phyloP scores from a whole-genome alignment of 2,329 filamentous ascomycete species.

The Dothidotthia symphoricarpi region DNA sequence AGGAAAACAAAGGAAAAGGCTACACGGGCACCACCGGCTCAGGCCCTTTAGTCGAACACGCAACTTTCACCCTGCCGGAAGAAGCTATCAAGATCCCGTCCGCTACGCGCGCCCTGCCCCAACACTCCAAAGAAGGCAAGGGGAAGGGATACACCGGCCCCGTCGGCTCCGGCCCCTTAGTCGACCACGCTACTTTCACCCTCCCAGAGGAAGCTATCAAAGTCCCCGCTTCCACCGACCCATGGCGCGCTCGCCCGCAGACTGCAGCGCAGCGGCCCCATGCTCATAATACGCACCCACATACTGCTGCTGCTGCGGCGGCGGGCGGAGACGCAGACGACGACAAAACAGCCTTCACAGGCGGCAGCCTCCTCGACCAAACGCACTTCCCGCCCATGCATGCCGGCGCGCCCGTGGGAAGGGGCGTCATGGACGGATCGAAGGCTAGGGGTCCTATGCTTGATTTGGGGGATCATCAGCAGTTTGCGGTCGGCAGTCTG shows the following conservation, averaged over 20 bases:
- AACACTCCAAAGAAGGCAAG: constrained; percentile 55
- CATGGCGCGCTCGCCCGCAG: constrained; percentile 58
- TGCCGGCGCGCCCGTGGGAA: constrained; percentile 32
- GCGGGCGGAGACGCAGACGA: too few species aligned
- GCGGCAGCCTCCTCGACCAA: constrained; percentile 46
- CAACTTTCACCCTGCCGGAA: constrained; percentile 48
- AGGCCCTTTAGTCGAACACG: constrained; percentile 48
- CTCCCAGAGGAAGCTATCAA: constrained; percentile 45
- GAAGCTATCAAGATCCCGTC: constrained; percentile 48
- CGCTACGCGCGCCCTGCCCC: constrained; percentile 62
- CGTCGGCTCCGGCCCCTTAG: constrained; percentile 42
- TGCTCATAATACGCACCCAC: too few species aligned
- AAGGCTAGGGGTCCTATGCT: constrained; percentile 48
- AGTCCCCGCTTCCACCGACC: constrained; percentile 56
- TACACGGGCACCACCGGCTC: constrained; percentile 38
- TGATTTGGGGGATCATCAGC: constrained; percentile 42
- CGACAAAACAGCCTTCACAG: constrained; percentile 45
- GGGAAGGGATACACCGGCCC: constrained; percentile 52
- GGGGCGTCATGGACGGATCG: constrained; percentile 48
- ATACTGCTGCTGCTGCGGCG: too few species aligned
- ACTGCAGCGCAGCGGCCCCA: too few species aligned
- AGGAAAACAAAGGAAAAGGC: constrained; percentile 56
- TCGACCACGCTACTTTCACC: constrained; percentile 45
- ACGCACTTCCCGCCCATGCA: constrained; percentile 43
- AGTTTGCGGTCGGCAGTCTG: constrained; percentile 51